These are phyloP conservation scores for Testicularia cyperi DNA, from an alignment of 1,284 basidiomycete genomes.

Conservation along the genomic window DNA sequence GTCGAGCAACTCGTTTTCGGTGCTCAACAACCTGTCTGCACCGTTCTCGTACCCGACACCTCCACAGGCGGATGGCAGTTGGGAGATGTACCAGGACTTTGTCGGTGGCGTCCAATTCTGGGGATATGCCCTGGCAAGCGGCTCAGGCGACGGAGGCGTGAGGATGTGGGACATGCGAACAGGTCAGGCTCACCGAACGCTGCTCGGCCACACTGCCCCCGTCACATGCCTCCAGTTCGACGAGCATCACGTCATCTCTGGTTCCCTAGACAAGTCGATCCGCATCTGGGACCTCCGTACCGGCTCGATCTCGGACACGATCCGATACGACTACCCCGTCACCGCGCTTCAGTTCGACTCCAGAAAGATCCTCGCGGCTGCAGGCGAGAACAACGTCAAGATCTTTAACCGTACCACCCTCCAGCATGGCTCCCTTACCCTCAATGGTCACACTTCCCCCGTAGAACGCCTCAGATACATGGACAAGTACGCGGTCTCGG, in stretches of 20 bases:
- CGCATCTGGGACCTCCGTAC: constrained; percentile 85
- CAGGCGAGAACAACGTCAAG: constrained; percentile 89
- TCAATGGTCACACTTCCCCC: constrained; percentile 88
- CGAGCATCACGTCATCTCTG: constrained; percentile 86
- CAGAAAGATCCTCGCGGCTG: constrained; percentile 88
- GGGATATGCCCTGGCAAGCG: constrained; percentile 95
- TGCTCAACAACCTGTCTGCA: constrained; percentile 62
- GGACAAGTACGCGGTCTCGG: constrained; percentile 90
- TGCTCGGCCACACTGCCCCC: constrained; percentile 89
- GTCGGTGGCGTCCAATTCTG: constrained; percentile 97
- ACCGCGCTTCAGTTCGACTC: constrained; percentile 90
- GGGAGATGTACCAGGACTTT: constrained; percentile 96
- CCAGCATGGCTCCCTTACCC: constrained; percentile 78
- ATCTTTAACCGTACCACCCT: constrained; percentile 94
- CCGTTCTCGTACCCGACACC: constrained; percentile 71
- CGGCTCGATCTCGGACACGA: constrained; percentile 81
- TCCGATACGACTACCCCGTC: constrained; percentile 86
- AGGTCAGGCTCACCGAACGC: constrained; percentile 90
- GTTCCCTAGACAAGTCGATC: constrained; percentile 84
- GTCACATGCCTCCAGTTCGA: constrained; percentile 96
- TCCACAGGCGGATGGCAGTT: constrained; percentile 79
- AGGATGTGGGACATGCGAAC: constrained; percentile 99
- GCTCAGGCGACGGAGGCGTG: constrained; percentile 92
- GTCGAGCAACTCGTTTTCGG: constrained; percentile 29
- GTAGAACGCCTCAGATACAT: constrained; percentile 91